Evolutionary conservation across 2,329 filamentous ascomycete genomes (phyloP).

Genomic region (Grosmannia penicillata): DNA sequence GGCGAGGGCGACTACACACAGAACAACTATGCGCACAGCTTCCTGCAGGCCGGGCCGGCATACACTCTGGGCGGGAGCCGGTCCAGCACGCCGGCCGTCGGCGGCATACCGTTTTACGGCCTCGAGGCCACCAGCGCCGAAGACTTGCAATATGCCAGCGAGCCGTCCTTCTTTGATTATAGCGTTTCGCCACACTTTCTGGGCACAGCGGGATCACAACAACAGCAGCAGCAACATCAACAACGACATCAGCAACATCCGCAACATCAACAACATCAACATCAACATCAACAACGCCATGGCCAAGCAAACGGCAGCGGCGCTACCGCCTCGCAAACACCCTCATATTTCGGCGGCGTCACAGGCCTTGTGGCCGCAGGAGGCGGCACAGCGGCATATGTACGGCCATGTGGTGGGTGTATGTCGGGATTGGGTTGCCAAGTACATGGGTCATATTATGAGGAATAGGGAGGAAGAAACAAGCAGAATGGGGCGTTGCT

Average conservation of each 20-base stretch:
- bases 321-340: not conserved
- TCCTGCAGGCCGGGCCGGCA: not conserved
- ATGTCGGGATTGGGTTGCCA: slow-evolving; percentile 9
- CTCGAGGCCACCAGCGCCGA: slow-evolving; percentile 9
- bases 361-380: not conserved
- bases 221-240: not conserved
- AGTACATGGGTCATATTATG: slow-evolving; percentile 8
- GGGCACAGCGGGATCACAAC: not conserved
- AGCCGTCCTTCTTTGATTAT: slow-evolving; percentile 9
- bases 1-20: not conserved
- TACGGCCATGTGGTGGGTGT: slow-evolving; percentile 5
- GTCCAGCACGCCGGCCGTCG: not conserved
- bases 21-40: not conserved
- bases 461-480: not conserved
- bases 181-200: slow-evolving; percentile 8
- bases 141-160: slow-evolving; percentile 6
- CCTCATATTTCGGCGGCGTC: slow-evolving; percentile 5
- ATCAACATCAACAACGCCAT: not conserved
- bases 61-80: no score
- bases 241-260: not conserved
- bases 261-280: not conserved
- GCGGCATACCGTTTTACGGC: slow-evolving; percentile 5
- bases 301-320: not conserved
- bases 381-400: not conserved
- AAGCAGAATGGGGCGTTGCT: no score